phyloP scores from a whole-genome alignment of 805 yeast genomes.

The Yarrowia sp. region DNA sequence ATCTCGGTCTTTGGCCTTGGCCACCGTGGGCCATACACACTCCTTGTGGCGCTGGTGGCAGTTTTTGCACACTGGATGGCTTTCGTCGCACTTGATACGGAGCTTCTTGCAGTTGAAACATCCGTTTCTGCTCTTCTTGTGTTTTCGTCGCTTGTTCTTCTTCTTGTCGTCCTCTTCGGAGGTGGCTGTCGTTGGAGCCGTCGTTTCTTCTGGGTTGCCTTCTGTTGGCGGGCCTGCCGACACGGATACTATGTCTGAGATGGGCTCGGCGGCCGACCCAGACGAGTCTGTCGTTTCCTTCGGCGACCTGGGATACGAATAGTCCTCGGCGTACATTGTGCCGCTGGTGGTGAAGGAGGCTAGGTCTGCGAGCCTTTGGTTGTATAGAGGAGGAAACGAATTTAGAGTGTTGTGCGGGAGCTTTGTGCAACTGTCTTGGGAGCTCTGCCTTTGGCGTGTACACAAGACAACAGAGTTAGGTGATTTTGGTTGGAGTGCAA shows the following conservation, averaged over 20 bases:
- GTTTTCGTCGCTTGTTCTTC: slow-evolving; percentile 29
- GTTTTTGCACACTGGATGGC: slow-evolving; percentile 30
- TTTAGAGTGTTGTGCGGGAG: slow-evolving; percentile 9
- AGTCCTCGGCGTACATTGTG: slow-evolving; percentile 17
- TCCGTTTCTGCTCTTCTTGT: slow-evolving; percentile 33
- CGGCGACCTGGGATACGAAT: slow-evolving; percentile 13
- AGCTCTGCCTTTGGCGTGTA: slow-evolving; percentile 17
- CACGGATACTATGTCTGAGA: background rate
- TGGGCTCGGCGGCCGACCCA: background rate
- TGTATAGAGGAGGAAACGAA: background rate
- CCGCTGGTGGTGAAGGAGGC: background rate
- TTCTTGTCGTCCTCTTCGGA: slow-evolving; percentile 16
- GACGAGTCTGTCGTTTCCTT: slow-evolving; percentile 22
- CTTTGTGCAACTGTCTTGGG: background rate
- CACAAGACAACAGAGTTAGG: slow-evolving; percentile 13
- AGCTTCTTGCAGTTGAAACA: slow-evolving; percentile 32
- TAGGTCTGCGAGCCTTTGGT: background rate
- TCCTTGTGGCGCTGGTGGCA: slow-evolving; percentile 29
- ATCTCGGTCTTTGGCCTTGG: slow-evolving; percentile 3
- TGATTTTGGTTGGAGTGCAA: background rate
- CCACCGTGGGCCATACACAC: slow-evolving; percentile 27
- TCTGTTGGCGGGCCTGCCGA: background rate
- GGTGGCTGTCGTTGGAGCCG: background rate
- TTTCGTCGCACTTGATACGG: slow-evolving; percentile 33
- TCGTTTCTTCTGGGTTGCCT: background rate